Conservation (phyloP, 179 eudicot species). For the Silene noctiflora region DNA sequence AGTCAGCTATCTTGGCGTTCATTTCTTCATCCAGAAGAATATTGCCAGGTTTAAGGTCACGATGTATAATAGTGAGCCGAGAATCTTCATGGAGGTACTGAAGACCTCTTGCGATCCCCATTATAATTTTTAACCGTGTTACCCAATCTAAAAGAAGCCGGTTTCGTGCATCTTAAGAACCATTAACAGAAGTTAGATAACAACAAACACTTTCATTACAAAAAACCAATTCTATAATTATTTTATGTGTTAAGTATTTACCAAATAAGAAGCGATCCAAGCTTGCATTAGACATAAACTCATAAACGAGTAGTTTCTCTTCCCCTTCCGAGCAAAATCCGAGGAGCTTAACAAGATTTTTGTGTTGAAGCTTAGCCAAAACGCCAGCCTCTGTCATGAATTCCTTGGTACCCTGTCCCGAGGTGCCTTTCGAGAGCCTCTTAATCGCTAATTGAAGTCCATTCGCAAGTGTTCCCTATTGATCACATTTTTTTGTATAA, state of each 20-base stretch:
- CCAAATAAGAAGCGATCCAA: slow-evolving; percentile 26
- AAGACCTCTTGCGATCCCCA: slow-evolving; percentile 31
- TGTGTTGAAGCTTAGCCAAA: slow-evolving; percentile 33
- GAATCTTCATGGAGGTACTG: slow-evolving; percentile 49
- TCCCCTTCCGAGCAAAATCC: slow-evolving; percentile 24
- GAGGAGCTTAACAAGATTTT: slow-evolving; percentile 30
- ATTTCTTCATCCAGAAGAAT: slow-evolving; percentile 30
- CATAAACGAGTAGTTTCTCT: slow-evolving; percentile 32
- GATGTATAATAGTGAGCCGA: slow-evolving; percentile 42
- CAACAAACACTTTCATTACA: not conserved
- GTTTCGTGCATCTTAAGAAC: slow-evolving; percentile 22
- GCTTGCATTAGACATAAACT: slow-evolving; percentile 25
- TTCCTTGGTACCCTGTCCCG: slow-evolving; percentile 27
- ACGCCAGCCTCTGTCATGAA: slow-evolving; percentile 30
- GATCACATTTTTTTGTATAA: not conserved
- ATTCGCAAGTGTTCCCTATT: slow-evolving; percentile 18
- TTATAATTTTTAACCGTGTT: slow-evolving; percentile 26
- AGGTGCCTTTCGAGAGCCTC: slow-evolving; percentile 20
- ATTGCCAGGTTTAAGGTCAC: slow-evolving; percentile 46
- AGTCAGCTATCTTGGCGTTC: slow-evolving; percentile 40
- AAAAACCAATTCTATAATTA: not conserved
- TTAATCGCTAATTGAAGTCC: slow-evolving; percentile 22
- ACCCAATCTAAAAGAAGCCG: slow-evolving; percentile 25
- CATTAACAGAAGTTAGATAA: not conserved
- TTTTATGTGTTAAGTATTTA: not conserved